Evolutionary conservation across 2,329 filamentous ascomycete species (phyloP).

Genomic region (Penicillium hordei): DNA sequence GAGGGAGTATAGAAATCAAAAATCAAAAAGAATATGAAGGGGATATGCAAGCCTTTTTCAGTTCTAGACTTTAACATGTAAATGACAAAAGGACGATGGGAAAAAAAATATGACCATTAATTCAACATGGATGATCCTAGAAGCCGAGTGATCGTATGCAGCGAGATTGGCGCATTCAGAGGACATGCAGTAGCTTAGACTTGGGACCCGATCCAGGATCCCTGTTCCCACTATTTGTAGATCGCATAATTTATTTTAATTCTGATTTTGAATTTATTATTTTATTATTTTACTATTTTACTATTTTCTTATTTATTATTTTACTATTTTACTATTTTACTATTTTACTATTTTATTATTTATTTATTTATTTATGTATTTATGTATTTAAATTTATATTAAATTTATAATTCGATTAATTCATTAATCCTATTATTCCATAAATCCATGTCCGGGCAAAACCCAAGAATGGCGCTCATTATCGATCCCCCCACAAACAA

Average conservation of each 20-base stretch:
- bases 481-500: constrained; percentile 18
- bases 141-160: constrained; percentile 19
- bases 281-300: background rate
- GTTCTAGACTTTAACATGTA: constrained; percentile 14
- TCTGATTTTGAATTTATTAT: background rate
- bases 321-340: background rate
- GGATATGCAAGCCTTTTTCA: constrained; percentile 21
- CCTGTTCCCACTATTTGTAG: constrained; percentile 24
- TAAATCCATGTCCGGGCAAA: constrained; percentile 3
- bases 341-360: no score
- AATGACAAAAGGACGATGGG: constrained; percentile 13
- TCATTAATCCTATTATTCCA: background rate
- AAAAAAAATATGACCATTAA: constrained; percentile 3
- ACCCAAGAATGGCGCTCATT: constrained; percentile 18
- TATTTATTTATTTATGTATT: no score
- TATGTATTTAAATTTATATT: background rate
- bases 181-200: constrained; percentile 21
- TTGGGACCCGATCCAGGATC: constrained; percentile 19
- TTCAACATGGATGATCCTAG: constrained; percentile 25
- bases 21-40: background rate
- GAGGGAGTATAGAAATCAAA: background rate
- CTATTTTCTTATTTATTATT: background rate
- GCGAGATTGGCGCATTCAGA: constrained; percentile 14
- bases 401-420: background rate
- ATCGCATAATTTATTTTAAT: constrained; percentile 12